Conservation (phyloP, 371 early-diverging fungal species). For the Apophysomyces variabilis region DNA sequence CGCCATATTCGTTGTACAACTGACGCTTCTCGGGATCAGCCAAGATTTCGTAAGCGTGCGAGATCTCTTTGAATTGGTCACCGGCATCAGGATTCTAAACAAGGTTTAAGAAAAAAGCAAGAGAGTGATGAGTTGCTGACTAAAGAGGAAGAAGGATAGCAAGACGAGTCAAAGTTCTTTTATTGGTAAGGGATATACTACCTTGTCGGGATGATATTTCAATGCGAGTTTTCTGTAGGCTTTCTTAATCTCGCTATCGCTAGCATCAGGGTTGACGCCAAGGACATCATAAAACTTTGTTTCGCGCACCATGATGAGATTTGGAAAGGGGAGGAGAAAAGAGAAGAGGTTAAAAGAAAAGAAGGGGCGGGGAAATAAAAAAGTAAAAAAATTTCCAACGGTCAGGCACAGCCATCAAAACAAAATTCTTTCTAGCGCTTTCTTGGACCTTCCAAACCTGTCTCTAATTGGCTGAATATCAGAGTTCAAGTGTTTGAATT, state of each 20-base stretch:
- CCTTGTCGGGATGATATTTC: constrained; percentile 96
- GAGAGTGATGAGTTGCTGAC: background rate
- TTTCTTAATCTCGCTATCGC: constrained; percentile 87
- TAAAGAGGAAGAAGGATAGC: constrained; percentile 1
- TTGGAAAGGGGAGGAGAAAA: background rate
- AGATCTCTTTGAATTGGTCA: constrained; percentile 93
- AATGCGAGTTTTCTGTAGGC: constrained; percentile 92
- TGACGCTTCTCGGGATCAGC: constrained; percentile 82
- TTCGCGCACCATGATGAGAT: constrained; percentile 71
- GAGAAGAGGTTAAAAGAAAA: background rate
- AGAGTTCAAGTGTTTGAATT: no score
- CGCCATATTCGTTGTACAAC: constrained; percentile 84
- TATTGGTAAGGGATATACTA: constrained; percentile 28
- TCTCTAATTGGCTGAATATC: background rate
- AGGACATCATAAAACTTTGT: constrained; percentile 94
- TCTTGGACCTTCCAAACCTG: background rate
- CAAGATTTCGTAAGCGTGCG: constrained; percentile 94
- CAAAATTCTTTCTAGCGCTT: constrained; percentile 12
- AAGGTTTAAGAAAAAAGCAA: background rate
- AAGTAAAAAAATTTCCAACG: constrained; percentile 15
- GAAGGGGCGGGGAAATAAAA: constrained; percentile 8
- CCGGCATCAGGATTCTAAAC: constrained; percentile 76
- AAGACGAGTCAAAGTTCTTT: no score
- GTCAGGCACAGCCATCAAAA: constrained; percentile 12
- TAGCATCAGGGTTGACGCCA: constrained; percentile 81